phyloP scores from a whole-genome alignment of 2,329 filamentous ascomycete genomes.

The Pyrenochaeta sp. region DNA sequence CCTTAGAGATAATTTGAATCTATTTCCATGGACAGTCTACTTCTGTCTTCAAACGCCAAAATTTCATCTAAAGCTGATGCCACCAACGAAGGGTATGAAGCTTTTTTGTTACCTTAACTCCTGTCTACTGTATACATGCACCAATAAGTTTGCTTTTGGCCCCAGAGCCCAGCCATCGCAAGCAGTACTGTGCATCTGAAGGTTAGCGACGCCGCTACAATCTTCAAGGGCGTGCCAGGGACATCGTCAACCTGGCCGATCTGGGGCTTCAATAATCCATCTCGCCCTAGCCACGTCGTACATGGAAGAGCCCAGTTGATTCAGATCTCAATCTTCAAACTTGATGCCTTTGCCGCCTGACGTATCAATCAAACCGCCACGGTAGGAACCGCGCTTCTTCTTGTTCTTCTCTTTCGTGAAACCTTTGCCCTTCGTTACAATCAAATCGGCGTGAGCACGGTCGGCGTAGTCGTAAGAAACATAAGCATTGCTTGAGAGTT shows the following conservation, averaged over 20 bases:
- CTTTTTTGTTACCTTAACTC: conserved; percentile 27
- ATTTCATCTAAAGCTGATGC: background rate
- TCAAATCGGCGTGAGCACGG: conserved; percentile 85
- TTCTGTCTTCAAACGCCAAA: background rate
- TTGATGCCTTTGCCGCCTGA: conserved; percentile 85
- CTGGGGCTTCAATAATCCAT: background rate
- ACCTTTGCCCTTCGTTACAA: conserved; percentile 91
- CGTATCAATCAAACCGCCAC: conserved; percentile 87
- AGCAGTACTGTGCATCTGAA: background rate
- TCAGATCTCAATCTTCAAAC: conserved; percentile 76
- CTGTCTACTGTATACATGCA: conserved; percentile 10
- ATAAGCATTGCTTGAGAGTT: conserved; percentile 81
- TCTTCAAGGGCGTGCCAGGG: too few species aligned
- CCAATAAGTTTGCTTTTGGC: background rate
- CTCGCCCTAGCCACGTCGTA: background rate
- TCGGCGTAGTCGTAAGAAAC: conserved; percentile 87
- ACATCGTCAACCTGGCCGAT: background rate
- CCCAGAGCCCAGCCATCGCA: background rate
- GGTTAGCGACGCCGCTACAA: background rate
- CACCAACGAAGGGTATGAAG: conserved; percentile 26
- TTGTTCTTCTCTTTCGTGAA: conserved; percentile 99
- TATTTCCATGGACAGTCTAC: too few species aligned
- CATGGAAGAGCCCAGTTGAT: background rate
- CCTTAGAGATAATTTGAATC: too few species aligned
- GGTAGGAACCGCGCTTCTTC: conserved; percentile 79